phyloP scores from a whole-genome alignment of 1,284 basidiomycete genomes.

The Caloboletus firmus region DNA sequence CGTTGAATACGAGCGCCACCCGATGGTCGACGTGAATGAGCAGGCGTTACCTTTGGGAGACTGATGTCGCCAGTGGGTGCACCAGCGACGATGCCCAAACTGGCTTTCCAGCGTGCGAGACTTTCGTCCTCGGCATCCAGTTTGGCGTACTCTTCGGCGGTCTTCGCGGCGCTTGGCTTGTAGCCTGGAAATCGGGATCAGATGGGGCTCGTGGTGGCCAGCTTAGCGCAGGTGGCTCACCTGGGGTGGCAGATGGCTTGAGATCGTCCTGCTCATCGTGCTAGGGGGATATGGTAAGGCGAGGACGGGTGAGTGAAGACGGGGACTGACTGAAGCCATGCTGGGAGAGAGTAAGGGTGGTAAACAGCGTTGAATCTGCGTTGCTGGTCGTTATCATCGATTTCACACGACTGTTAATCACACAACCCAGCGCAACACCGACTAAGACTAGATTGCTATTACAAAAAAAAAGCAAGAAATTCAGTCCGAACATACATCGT shows the following conservation, averaged over 20 bases:
- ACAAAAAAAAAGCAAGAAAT: constrained; percentile 25
- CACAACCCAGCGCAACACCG: neutral
- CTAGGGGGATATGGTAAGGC: constrained; percentile 31
- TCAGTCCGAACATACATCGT: constrained; percentile 17
- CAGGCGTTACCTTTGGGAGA: constrained; percentile 60
- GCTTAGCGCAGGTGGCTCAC: constrained; percentile 36
- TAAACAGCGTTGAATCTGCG: constrained; percentile 18
- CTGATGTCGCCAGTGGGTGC: constrained; percentile 38
- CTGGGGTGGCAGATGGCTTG: constrained; percentile 61
- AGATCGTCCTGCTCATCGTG: constrained; percentile 68
- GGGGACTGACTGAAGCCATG: constrained; percentile 45
- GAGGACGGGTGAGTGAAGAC: neutral
- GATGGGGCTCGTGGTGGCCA: constrained; percentile 1
- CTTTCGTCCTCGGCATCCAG: constrained; percentile 87
- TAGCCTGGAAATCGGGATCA: constrained; percentile 53
- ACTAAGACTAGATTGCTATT: constrained; percentile 28
- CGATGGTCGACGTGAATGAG: neutral
- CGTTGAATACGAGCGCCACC: constrained; percentile 12
- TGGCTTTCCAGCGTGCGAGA: constrained; percentile 86
- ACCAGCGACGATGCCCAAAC: constrained; percentile 75
- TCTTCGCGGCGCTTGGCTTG: constrained; percentile 66
- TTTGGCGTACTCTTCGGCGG: constrained; percentile 67
- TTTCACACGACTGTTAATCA: constrained; percentile 33
- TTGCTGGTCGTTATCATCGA: constrained; percentile 34
- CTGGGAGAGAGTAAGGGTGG: constrained; percentile 27